A percentile compares a stretch with the other conserved stretches of the same genome.
phyloP scores from a whole-genome alignment of 1,139 yeast genomes.

The Zygosaccharomyces sapae region DNA sequence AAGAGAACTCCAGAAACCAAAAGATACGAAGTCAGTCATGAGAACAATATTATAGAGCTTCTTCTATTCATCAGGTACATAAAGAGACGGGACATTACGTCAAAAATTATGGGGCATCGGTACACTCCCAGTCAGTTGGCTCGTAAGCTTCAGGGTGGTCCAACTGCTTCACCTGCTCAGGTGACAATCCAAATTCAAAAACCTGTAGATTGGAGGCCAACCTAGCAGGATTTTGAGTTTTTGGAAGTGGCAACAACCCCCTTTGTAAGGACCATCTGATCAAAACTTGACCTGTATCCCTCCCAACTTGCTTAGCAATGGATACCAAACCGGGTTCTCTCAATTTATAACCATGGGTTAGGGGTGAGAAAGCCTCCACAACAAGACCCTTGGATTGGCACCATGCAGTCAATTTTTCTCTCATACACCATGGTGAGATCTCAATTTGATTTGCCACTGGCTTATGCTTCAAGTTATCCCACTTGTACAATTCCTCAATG shows the following conservation, averaged over 20 bases:
- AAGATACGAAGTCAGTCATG: too few species aligned
- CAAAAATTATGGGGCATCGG: slow-evolving; percentile 45
- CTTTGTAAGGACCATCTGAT: slow-evolving; percentile 53
- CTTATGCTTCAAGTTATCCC: slow-evolving; percentile 48
- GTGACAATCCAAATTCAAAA: slow-evolving; percentile 47
- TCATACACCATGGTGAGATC: slow-evolving; percentile 74
- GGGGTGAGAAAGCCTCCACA: slow-evolving; percentile 69
- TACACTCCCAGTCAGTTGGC: slow-evolving; percentile 71
- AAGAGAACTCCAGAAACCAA: too few species aligned
- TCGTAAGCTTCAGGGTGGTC: slow-evolving; percentile 56
- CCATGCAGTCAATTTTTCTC: slow-evolving; percentile 55
- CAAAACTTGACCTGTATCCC: slow-evolving; percentile 42
- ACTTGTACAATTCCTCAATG: slow-evolving; percentile 51
- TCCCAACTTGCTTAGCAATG: slow-evolving; percentile 39
- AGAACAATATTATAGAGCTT: neutral
- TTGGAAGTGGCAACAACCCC: slow-evolving; percentile 70
- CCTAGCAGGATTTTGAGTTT: slow-evolving; percentile 54
- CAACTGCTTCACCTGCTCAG: slow-evolving; percentile 43
- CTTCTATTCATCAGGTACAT: neutral
- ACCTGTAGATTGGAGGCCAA: slow-evolving; percentile 45
- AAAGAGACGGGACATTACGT: neutral
- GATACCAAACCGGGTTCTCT: slow-evolving; percentile 45
- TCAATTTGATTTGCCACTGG: slow-evolving; percentile 71
- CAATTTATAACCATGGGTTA: slow-evolving; percentile 56
- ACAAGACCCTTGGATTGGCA: slow-evolving; percentile 49